Evolutionary conservation across 768 basidiomycete species (phyloP).

Genomic region (Coprinopsis sp.): DNA sequence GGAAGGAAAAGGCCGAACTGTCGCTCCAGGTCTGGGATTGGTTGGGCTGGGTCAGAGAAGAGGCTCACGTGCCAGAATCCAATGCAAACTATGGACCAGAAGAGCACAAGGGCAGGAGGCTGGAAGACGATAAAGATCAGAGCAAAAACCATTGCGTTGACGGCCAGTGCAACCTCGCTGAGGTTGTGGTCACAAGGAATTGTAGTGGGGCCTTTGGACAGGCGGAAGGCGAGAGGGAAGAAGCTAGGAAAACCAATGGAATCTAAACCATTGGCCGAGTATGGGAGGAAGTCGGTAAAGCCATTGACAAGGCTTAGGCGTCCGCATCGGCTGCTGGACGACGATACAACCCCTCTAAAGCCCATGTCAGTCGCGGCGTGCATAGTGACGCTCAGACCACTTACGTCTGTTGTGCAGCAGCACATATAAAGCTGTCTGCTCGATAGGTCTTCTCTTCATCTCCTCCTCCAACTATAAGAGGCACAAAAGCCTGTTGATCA

Average conservation of each 20-base stretch:
- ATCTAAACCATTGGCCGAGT: conserved; percentile 53
- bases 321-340: conserved; percentile 73
- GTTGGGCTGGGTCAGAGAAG: conserved; percentile 67
- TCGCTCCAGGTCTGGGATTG: conserved; percentile 64
- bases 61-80: conserved; percentile 83
- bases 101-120: conserved; percentile 61
- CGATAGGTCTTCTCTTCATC: conserved; percentile 69
- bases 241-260: conserved; percentile 71
- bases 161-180: conserved; percentile 62
- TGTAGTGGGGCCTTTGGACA: conserved; percentile 44
- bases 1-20: conserved; percentile 79
- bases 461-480: conserved; percentile 83
- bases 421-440: conserved; percentile 81
- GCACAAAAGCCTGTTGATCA: conserved; percentile 58
- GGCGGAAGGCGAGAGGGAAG: conserved; percentile 69
- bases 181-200: conserved; percentile 70
- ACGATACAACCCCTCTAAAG: conserved; percentile 57
- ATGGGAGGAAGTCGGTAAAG: conserved; percentile 64
- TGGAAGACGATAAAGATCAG: conserved; percentile 69
- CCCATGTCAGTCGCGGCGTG: conserved; percentile 3
- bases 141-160: conserved; percentile 66
- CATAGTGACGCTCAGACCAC: conserved; percentile 21
- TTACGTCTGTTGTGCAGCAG: conserved; percentile 78
- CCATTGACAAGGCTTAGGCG: conserved; percentile 65
- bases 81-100: conserved; percentile 76